phyloP scores from a whole-genome alignment of 2,329 filamentous ascomycete genomes.

The Phyllosticta citrichinensis region DNA sequence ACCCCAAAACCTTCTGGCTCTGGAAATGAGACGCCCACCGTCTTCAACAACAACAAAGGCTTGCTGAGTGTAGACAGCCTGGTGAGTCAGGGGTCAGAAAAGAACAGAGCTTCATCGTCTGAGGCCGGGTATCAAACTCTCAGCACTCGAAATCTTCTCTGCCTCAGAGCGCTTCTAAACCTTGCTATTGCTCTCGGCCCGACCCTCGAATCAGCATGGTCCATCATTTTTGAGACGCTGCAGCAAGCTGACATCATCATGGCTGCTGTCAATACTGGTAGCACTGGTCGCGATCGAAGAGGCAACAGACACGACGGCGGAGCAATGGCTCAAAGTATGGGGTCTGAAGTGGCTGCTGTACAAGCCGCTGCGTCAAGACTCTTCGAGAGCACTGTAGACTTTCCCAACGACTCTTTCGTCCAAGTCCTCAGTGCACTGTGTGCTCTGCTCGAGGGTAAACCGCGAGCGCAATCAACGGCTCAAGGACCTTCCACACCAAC shows the following conservation, averaged over 20 bases:
- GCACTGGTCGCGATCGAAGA: conserved; percentile 12
- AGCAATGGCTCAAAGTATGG: conserved; percentile 37
- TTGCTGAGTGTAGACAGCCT: conserved; percentile 65
- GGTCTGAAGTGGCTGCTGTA: conserved; percentile 74
- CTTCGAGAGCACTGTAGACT: conserved; percentile 86
- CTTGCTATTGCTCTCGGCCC: conserved; percentile 89
- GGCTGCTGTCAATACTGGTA: conserved; percentile 30
- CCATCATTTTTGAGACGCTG: conserved; percentile 81
- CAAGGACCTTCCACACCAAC: not conserved
- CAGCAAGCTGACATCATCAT: conserved; percentile 89
- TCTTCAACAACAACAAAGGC: conserved; percentile 61
- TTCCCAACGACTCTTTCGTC: conserved; percentile 71
- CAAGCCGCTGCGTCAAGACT: conserved; percentile 78
- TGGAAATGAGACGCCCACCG: conserved; percentile 44
- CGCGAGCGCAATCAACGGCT: conserved; percentile 15
- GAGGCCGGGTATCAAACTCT: conserved; percentile 39
- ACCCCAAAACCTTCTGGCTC: conserved; percentile 24
- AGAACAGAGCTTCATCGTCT: conserved; percentile 48
- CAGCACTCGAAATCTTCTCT: conserved; percentile 83
- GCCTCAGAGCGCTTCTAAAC: conserved; percentile 84
- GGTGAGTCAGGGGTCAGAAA: conserved; percentile 52
- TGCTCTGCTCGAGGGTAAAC: conserved; percentile 46
- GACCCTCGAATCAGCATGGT: conserved; percentile 75
- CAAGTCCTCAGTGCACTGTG: conserved; percentile 69
- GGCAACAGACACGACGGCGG: conserved; percentile 18